Percentiles rank a stretch among this genome's conserved stretches.
Conservation (phyloP, 2,329 filamentous ascomycete genomes). For the Sclerotinia spermophila region DNA sequence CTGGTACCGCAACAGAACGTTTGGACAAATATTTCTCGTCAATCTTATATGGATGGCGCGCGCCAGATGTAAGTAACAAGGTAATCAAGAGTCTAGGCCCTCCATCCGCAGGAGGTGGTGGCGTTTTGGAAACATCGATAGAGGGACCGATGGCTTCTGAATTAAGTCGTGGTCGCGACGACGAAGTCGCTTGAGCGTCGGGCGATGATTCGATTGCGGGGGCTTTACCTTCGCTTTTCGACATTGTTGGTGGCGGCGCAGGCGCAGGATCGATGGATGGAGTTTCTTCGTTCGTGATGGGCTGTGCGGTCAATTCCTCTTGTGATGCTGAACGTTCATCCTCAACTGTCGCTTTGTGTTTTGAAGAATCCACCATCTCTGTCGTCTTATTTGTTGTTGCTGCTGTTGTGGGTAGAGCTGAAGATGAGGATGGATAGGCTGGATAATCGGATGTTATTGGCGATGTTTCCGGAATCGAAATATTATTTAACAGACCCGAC, state of each 20-base stretch:
- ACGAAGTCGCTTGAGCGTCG: not conserved
- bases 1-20: slow-evolving; percentile 72
- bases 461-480: slow-evolving; percentile 13
- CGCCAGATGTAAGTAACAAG: slow-evolving; percentile 75
- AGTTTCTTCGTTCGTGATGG: not conserved
- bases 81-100: slow-evolving; percentile 66
- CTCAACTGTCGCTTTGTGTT: not conserved
- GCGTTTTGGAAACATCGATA: not conserved
- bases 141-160: slow-evolving; percentile 8
- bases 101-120: slow-evolving; percentile 34
- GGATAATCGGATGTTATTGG: not conserved
- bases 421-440: not conserved
- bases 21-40: slow-evolving; percentile 82
- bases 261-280: not conserved
- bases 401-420: not conserved
- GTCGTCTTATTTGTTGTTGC: not conserved
- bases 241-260: not conserved
- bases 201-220: not conserved
- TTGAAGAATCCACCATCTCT: not conserved
- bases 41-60: slow-evolving; percentile 84
- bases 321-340: not conserved
- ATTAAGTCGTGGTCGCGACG: not conserved
- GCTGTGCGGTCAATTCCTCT: slow-evolving; percentile 1
- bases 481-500: slow-evolving; percentile 14
- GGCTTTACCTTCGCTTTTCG: slow-evolving; percentile 11